These are phyloP conservation scores for Arachnomyces sp. DNA, from an alignment of 2,329 filamentous ascomycete genomes.

Conservation along the genomic window DNA sequence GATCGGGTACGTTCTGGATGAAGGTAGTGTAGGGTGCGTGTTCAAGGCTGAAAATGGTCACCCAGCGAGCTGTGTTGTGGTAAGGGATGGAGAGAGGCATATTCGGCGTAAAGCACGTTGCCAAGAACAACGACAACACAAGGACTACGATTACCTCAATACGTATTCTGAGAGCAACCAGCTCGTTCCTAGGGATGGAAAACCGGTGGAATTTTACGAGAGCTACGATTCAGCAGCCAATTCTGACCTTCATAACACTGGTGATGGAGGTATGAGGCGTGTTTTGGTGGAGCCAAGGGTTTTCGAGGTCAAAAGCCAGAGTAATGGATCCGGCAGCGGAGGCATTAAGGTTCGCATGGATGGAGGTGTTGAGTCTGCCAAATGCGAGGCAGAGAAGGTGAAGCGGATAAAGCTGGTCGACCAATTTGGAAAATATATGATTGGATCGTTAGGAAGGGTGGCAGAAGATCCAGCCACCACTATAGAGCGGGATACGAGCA, in stretches of 20 bases:
- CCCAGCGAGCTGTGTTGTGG: conserved; percentile 38
- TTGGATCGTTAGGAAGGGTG: conserved; percentile 38
- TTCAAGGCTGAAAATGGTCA: conserved; percentile 40
- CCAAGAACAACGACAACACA: conserved; percentile 20
- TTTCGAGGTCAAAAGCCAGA: conserved; percentile 31
- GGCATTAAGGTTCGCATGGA: conserved; percentile 29
- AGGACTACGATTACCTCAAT: conserved; percentile 3
- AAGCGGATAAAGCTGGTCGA: conserved; percentile 42
- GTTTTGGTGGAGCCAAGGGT: conserved; percentile 32
- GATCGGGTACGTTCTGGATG: conserved; percentile 45
- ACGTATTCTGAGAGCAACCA: conserved; percentile 37
- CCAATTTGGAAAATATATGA: conserved; percentile 48
- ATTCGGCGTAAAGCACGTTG: conserved; percentile 38
- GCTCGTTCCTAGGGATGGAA: conserved; percentile 35
- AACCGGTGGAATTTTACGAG: conserved; percentile 43
- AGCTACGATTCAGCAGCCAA: conserved; percentile 29
- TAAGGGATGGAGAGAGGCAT: conserved; percentile 40
- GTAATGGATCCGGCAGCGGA: conserved; percentile 14
- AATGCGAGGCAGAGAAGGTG: conserved; percentile 39
- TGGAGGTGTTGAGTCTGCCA: conserved; percentile 24
- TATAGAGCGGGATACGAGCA: conserved; percentile 18
- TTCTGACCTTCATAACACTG: conserved; percentile 6
- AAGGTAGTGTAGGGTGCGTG: conserved; percentile 44
- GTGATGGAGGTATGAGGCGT: conserved; percentile 30
- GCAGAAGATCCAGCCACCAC: conserved; percentile 28